A percentile compares a stretch with the other conserved stretches of the same genome.
Conservation (phyloP, 2,329 filamentous ascomycete species). For the Pseudogymnoascus destructans region DNA sequence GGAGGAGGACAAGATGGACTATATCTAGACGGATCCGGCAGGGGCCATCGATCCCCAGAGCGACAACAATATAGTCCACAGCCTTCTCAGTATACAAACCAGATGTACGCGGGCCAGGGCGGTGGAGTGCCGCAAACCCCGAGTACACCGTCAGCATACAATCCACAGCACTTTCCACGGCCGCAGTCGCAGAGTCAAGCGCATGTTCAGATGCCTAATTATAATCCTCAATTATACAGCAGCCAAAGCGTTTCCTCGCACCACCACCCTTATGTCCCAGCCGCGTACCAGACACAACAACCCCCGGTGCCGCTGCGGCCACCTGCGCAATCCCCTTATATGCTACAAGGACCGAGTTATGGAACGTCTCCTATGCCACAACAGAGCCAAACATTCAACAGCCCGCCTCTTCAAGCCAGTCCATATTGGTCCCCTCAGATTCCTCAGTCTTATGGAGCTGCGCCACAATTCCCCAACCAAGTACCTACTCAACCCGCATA, state of each 20-base stretch:
- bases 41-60: background rate
- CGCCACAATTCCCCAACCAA: conserved; percentile 17
- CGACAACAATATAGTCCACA: conserved; percentile 22
- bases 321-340: conserved; percentile 21
- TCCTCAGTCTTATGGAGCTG: conserved; percentile 15
- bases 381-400: background rate
- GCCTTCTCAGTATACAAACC: conserved; percentile 27
- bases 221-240: conserved; percentile 36
- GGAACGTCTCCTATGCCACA: background rate
- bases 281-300: conserved; percentile 32
- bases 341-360: conserved; percentile 3
- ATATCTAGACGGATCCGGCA: conserved; percentile 4
- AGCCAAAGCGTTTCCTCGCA: conserved; percentile 37
- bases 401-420: background rate
- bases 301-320: conserved; percentile 34
- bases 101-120: background rate
- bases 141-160: conserved; percentile 40
- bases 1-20: conserved; percentile 11
- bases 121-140: background rate
- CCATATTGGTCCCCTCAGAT: background rate
- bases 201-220: conserved; percentile 26
- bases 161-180: conserved; percentile 47
- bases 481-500: conserved; percentile 16
- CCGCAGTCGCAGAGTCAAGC: conserved; percentile 23
- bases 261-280: conserved; percentile 55